Evolutionary conservation across 139 green algal genomes (phyloP).

Genomic region (Chlorella sp.): DNA sequence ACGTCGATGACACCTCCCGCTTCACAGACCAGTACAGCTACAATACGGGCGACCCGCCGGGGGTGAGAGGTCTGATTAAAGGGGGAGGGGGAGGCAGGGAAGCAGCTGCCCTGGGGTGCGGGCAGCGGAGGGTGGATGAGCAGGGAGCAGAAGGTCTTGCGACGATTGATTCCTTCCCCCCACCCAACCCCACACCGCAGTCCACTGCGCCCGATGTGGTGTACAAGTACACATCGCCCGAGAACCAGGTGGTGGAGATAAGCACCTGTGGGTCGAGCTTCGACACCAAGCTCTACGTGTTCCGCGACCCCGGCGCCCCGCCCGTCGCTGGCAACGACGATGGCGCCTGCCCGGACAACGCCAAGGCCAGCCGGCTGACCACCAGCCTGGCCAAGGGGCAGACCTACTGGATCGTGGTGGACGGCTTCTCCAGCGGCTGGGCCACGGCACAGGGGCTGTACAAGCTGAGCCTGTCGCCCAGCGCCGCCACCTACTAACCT

Average conservation of each 20-base stretch:
- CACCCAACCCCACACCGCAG: neutral
- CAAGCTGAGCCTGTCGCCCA: neutral
- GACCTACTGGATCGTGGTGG: conserved; percentile 14
- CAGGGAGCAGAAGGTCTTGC: neutral
- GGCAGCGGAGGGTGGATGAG: neutral
- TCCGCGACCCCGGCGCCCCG: conserved; percentile 12
- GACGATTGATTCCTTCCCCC: neutral
- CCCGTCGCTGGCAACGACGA: conserved; percentile 24
- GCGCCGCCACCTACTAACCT: too few species aligned
- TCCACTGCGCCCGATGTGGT: conserved; percentile 40
- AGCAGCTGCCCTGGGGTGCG: neutral
- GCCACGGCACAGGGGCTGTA: conserved; percentile 10
- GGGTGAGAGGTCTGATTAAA: too few species aligned
- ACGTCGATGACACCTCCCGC: conserved; percentile 25
- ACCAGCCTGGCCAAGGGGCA: conserved; percentile 1
- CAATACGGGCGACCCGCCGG: neutral
- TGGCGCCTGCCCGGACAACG: conserved; percentile 23
- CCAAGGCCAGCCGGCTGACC: conserved; percentile 16
- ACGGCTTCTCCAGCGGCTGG: conserved; percentile 20
- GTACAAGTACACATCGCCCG: conserved; percentile 38
- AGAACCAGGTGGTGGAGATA: conserved; percentile 24
- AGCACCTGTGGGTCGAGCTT: conserved; percentile 55
- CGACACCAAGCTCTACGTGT: conserved; percentile 48
- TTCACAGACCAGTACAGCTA: conserved; percentile 31
- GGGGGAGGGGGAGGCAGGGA: too few species aligned